Evolutionary conservation across 2,329 filamentous ascomycete genomes (phyloP).

Genomic region (Colletotrichum eremochloae): DNA sequence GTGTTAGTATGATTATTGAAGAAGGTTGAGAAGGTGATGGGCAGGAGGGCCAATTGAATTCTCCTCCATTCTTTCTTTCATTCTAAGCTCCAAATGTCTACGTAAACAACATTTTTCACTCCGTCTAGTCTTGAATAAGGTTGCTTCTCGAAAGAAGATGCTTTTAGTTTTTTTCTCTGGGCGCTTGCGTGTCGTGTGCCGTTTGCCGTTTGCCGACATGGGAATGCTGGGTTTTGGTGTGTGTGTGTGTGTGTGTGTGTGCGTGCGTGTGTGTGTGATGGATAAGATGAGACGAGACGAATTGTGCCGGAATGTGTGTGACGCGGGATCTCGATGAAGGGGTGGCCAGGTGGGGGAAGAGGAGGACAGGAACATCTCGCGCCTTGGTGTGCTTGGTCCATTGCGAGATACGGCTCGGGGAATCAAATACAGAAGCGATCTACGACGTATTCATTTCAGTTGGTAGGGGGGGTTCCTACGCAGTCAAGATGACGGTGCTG

Average conservation of each 20-base stretch:
- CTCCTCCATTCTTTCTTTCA: background rate
- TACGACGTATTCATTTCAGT: no score
- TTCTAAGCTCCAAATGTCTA: no score
- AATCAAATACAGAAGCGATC: no score
- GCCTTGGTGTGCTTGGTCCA: no score
- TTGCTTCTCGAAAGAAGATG: background rate
- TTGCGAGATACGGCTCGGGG: no score
- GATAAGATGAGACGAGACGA: background rate
- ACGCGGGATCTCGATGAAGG: background rate
- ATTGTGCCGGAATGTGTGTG: background rate
- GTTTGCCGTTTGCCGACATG: constrained; percentile 22
- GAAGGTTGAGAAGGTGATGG: background rate
- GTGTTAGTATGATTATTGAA: constrained; percentile 4
- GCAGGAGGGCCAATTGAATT: background rate
- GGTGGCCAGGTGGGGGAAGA: background rate
- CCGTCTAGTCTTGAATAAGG: background rate
- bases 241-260: background rate
- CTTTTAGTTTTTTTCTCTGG: background rate
- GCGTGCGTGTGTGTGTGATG: background rate
- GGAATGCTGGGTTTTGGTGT: constrained; percentile 23
- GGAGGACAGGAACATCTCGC: no score
- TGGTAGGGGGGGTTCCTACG: background rate
- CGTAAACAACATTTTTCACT: background rate
- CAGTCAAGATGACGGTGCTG: background rate
- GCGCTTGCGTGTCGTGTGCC: constrained; percentile 1